Evolutionary conservation across 2,329 filamentous ascomycete genomes (phyloP), one percentile per base, ranked within the genome.

Genomic region (Cryphonectria nitschkei): DNA sequence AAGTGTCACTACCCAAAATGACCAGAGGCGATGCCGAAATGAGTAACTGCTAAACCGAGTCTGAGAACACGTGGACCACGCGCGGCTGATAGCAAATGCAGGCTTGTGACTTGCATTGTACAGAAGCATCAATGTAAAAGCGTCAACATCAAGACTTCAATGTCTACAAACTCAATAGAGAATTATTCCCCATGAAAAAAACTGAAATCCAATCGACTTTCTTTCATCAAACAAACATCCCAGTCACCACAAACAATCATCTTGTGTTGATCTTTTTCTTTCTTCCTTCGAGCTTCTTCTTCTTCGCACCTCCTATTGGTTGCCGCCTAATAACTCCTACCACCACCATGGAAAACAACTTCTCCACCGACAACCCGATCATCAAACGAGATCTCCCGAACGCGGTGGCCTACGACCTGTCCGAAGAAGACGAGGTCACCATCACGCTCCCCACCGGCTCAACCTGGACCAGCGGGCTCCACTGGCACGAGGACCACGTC

Each of bases 401-500:
- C 34, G 69, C 72, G 3, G 72, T 74, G 32, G 52, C 63, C 16
- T 74, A 74, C 68, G 68, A 85, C 74, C 80, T 86, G 29, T 80
- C 82, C 0, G 69, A 72, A 5, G 73, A 75, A 1, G 76, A 77
- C 50, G 76, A 80, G 43, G 81, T 83, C 14, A 82, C 79, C 7
- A 84, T 86, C 67, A 81, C 80, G 0, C 78, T 86, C 0, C 84
- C 84, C 0, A 67, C 73, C 0, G 72, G 75, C 11, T 86, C 84
- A 0, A 77, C 77, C 3, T 87, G 85, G 85, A 81, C 82, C 11
- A 84, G 82, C 56, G 84, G 83, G 1, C 77, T 84, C 13, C 85
- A 87, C 74, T 87, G 84, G 81, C 85, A 87, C 73, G 80, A 82
- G 68, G 74, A 74, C 1, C 84, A 86, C 73, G 81, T 79, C 3